Percentiles rank a stretch among this genome's conserved stretches.
Evolutionary conservation across 345 rosid genomes (phyloP).

Genomic region (Carallia brachiata): DNA sequence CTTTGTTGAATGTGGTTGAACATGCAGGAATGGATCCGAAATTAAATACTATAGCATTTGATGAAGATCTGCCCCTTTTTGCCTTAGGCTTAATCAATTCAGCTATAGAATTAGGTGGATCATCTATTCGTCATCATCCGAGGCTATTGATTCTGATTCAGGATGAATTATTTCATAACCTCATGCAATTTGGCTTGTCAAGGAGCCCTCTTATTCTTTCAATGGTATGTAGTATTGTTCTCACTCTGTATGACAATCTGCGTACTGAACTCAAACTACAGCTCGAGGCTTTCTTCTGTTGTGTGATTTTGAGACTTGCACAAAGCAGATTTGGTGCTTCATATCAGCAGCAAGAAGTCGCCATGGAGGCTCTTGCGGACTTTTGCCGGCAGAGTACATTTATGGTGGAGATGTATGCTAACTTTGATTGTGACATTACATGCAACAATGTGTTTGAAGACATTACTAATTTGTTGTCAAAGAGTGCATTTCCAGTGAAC

Average conservation of each 20-base stretch:
- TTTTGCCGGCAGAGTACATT: slow-evolving; percentile 63
- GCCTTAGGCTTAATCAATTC: slow-evolving; percentile 74
- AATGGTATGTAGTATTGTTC: slow-evolving; percentile 70
- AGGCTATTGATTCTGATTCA: slow-evolving; percentile 55
- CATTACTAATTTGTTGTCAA: slow-evolving; percentile 56
- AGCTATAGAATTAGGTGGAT: slow-evolving; percentile 43
- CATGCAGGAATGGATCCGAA: slow-evolving; percentile 45
- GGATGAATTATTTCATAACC: slow-evolving; percentile 61
- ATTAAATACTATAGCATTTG: slow-evolving; percentile 64
- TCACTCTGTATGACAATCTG: slow-evolving; percentile 64
- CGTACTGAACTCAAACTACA: slow-evolving; percentile 64
- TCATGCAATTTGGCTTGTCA: slow-evolving; percentile 78
- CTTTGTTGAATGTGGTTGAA: slow-evolving; percentile 58
- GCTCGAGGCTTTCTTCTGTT: slow-evolving; percentile 69
- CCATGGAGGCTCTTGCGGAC: slow-evolving; percentile 77
- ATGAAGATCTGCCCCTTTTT: slow-evolving; percentile 78
- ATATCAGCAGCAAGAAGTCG: slow-evolving; percentile 80
- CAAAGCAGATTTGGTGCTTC: slow-evolving; percentile 70
- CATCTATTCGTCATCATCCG: slow-evolving; percentile 33
- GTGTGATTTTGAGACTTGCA: slow-evolving; percentile 64
- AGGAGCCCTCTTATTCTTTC: slow-evolving; percentile 80
- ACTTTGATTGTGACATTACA: slow-evolving; percentile 74
- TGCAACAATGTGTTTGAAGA: slow-evolving; percentile 70
- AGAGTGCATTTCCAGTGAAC: slow-evolving; percentile 69
- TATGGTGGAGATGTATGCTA: slow-evolving; percentile 66